Evolutionary conservation across 1,284 basidiomycete species (phyloP).

Genomic region (Polyporus tsugae): DNA sequence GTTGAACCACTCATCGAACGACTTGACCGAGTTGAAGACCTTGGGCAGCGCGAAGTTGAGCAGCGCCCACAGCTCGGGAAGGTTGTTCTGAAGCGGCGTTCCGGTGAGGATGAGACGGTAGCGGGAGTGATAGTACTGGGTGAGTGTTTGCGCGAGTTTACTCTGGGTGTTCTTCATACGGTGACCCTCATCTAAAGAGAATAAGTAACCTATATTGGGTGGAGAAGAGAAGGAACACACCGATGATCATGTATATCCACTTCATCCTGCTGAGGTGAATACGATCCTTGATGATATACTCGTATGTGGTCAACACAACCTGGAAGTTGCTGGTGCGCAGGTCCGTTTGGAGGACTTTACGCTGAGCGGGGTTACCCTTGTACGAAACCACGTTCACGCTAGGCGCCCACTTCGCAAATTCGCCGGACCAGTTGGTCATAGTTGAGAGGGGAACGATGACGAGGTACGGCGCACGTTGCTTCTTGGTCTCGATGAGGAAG

Average conservation of each 20-base stretch:
- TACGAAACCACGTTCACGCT: conserved; percentile 87
- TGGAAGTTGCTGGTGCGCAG: conserved; percentile 89
- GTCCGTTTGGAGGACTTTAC: conserved; percentile 78
- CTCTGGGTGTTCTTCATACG: conserved; percentile 99
- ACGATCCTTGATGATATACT: conserved; percentile 99
- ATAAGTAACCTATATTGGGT: conserved; percentile 3
- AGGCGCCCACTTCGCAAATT: conserved; percentile 98
- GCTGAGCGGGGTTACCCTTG: conserved; percentile 91
- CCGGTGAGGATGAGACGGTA: conserved; percentile 98
- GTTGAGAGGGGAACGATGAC: conserved; percentile 99
- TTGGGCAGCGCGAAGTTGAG: conserved; percentile 99
- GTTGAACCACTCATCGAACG: conserved; percentile 99
- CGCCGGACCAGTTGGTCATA: conserved; percentile 97
- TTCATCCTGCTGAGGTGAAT: conserved; percentile 91
- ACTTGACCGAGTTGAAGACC: conserved; percentile 99
- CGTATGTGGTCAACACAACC: conserved; percentile 96
- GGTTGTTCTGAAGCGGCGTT: conserved; percentile 98
- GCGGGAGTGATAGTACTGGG: conserved; percentile 91
- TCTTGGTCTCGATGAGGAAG: conserved; percentile 95
- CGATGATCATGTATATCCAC: conserved; percentile 99
- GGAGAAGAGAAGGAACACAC: conserved; percentile 49
- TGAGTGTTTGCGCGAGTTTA: conserved; percentile 93
- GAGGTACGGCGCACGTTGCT: conserved; percentile 93
- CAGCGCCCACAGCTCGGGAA: conserved; percentile 97
- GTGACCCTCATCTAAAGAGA: conserved; percentile 89